These are phyloP conservation scores for Pelargonium myrrhifolium DNA, from an alignment of 441 rosid species.

Conservation along the genomic window DNA sequence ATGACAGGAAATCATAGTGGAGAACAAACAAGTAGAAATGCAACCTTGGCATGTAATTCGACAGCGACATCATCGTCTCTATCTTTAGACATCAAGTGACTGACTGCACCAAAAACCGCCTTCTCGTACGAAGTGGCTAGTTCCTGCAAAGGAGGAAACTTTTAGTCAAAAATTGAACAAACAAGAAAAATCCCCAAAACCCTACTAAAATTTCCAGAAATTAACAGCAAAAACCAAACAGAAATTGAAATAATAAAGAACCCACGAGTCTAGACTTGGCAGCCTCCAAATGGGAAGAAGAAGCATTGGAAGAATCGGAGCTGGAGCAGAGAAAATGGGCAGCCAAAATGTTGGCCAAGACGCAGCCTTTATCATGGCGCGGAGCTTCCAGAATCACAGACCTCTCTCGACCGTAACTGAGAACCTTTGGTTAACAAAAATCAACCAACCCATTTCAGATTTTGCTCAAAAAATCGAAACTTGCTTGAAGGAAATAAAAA, in stretches of 20 bases:
- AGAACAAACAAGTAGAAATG: background rate
- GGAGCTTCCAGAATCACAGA: constrained; percentile 62
- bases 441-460: background rate
- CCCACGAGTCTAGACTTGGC: constrained; percentile 58
- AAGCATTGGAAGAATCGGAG: constrained; percentile 37
- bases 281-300: constrained; percentile 34
- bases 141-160: constrained; percentile 33
- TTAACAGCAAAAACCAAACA: background rate
- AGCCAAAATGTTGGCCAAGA: constrained; percentile 67
- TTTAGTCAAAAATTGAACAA: background rate
- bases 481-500: constrained; percentile 2
- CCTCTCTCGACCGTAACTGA: constrained; percentile 59
- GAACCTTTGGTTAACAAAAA: constrained; percentile 36
- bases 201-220: background rate
- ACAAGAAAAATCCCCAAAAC: background rate
- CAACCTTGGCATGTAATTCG: constrained; percentile 51
- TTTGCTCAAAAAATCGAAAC: background rate
- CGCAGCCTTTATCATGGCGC: constrained; percentile 51
- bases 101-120: constrained; percentile 51
- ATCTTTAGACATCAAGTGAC: constrained; percentile 42
- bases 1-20: no score
- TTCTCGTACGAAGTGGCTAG: constrained; percentile 68
- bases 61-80: constrained; percentile 65
- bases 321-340: constrained; percentile 51
- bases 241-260: no score